These are phyloP conservation scores for Pseudogymnoascus sp. DNA, from an alignment of 2,329 filamentous ascomycete species.

Conservation along the genomic window DNA sequence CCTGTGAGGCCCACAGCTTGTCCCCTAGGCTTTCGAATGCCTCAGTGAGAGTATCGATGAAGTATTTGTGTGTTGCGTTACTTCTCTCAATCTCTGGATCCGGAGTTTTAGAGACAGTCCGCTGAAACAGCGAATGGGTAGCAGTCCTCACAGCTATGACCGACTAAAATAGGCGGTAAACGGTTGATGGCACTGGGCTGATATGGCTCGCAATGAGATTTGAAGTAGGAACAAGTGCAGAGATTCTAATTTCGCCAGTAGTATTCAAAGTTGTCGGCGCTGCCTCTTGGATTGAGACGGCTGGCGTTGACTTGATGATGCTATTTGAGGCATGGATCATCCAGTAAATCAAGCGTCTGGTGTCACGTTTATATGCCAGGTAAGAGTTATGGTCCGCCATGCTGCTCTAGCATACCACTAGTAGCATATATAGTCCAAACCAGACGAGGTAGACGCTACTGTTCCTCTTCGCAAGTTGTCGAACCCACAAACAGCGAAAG, in stretches of 20 bases:
- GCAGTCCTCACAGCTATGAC: constrained; percentile 15
- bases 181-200: constrained; percentile 28
- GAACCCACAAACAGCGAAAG: background rate
- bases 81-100: constrained; percentile 18
- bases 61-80: constrained; percentile 16
- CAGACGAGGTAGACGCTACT: background rate
- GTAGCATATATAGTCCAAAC: background rate
- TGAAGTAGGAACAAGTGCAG: constrained; percentile 33
- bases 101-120: constrained; percentile 10
- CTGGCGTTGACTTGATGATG: constrained; percentile 26
- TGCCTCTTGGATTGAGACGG: constrained; percentile 12
- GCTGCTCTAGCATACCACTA: background rate
- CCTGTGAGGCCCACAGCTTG: constrained; percentile 19
- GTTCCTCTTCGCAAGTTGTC: background rate
- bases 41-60: constrained; percentile 16
- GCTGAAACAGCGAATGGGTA: constrained; percentile 13
- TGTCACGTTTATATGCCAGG: constrained; percentile 35
- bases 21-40: constrained; percentile 16
- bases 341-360: constrained; percentile 33
- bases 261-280: constrained; percentile 27
- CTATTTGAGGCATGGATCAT: constrained; percentile 34
- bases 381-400: constrained; percentile 29
- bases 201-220: constrained; percentile 34
- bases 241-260: constrained; percentile 32
- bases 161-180: constrained; percentile 33